Evolutionary conservation across 1,139 yeast genomes (phyloP).

Genomic region (Debaryomyces nepalensis): DNA sequence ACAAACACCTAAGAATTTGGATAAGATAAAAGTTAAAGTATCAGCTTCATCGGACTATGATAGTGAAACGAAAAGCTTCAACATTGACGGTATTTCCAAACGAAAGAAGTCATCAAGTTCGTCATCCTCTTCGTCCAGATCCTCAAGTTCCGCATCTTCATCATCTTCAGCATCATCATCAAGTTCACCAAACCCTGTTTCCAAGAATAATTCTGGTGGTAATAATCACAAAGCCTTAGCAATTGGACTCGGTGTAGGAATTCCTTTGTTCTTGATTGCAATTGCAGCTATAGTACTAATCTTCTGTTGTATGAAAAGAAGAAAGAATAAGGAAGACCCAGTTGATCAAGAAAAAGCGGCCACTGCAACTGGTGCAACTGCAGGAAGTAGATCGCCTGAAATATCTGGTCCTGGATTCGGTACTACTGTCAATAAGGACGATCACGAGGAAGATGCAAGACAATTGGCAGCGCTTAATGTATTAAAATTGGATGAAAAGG

Average conservation of each 20-base stretch:
- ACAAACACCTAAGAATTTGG: conserved; percentile 62
- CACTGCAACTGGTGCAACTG: conserved; percentile 16
- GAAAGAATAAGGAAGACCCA: conserved; percentile 32
- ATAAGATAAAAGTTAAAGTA: conserved; percentile 52
- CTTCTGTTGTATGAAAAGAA: conserved; percentile 61
- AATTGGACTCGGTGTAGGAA: conserved; percentile 86
- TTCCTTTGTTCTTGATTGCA: conserved; percentile 62
- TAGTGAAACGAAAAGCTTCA: conserved; percentile 48
- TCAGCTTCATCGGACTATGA: conserved; percentile 50
- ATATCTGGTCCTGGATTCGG: conserved; percentile 42
- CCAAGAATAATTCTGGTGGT: conserved; percentile 17
- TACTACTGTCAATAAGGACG: conserved; percentile 33
- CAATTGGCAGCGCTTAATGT: conserved; percentile 56
- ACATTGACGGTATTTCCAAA: conserved; percentile 56
- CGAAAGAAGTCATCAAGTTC: conserved; percentile 24
- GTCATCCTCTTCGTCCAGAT: conserved; percentile 24
- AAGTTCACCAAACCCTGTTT: conserved; percentile 21
- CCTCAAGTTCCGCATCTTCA: conserved; percentile 16
- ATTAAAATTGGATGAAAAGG: conserved; percentile 53
- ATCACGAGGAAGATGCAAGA: conserved; percentile 37
- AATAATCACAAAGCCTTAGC: conserved; percentile 55
- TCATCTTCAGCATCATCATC: conserved; percentile 22
- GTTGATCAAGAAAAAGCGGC: conserved; percentile 35
- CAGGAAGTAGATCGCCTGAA: conserved; percentile 27
- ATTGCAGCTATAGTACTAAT: conserved; percentile 54